Conservation (phyloP, 306 rosid genomes). For the Prunus armeniaca region DNA sequence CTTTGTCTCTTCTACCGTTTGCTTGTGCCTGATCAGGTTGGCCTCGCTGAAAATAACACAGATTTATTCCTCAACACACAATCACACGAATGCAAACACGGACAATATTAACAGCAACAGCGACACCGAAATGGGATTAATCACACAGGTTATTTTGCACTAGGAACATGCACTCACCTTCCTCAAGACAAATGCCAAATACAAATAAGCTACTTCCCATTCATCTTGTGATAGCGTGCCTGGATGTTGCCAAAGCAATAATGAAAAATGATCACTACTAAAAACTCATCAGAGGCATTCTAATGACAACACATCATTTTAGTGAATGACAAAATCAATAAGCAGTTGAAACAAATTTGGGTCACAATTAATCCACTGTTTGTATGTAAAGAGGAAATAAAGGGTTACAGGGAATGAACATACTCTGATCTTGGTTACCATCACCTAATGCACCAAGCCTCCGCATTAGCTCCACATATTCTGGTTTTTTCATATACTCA, state of each 20-base stretch:
- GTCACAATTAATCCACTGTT: not conserved
- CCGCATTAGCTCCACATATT: slow-evolving; percentile 86
- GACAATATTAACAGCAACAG: not conserved
- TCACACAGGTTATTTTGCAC: not conserved
- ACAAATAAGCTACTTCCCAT: slow-evolving; percentile 71
- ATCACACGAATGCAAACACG: not conserved
- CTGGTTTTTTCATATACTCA: slow-evolving; percentile 70
- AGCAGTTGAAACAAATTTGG: not conserved
- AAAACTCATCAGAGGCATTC: not conserved
- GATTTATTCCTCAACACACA: not conserved
- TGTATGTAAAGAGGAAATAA: not conserved
- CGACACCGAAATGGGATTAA: not conserved
- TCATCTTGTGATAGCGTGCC: slow-evolving; percentile 66
- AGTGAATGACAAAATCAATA: not conserved
- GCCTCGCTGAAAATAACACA: slow-evolving; percentile 60
- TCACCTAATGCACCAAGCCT: slow-evolving; percentile 97
- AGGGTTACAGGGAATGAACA: not conserved
- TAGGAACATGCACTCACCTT: slow-evolving; percentile 36
- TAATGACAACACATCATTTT: not conserved
- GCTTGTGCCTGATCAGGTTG: slow-evolving; percentile 54
- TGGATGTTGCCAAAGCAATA: slow-evolving; percentile 13
- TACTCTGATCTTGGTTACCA: slow-evolving; percentile 88
- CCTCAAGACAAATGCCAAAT: slow-evolving; percentile 56
- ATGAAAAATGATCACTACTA: not conserved
- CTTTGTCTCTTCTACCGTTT: slow-evolving; percentile 45